These are phyloP conservation scores for Lecanosticta acicola DNA, from an alignment of 2,329 filamentous ascomycete species.

Conservation along the genomic window DNA sequence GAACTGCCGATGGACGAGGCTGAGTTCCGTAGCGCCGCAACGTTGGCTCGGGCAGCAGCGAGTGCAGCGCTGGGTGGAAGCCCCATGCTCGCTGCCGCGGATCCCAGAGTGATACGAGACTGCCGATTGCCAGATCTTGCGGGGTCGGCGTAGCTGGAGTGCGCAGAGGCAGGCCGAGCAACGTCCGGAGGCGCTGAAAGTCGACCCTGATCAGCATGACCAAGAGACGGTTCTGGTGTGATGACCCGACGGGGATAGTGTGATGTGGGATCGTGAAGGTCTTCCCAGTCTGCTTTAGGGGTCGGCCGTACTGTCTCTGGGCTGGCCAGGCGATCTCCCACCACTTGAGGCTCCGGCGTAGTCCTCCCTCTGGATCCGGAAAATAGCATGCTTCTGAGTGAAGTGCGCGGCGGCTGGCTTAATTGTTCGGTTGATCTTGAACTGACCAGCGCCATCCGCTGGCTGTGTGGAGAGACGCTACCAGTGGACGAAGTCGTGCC, in stretches of 20 bases:
- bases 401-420: background rate
- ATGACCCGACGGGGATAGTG: background rate
- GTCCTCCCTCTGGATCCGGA: background rate
- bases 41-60: constrained; percentile 18
- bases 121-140: background rate
- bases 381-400: background rate
- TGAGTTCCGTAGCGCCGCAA: constrained; percentile 16
- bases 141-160: background rate
- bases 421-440: background rate
- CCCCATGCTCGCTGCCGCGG: background rate
- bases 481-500: background rate
- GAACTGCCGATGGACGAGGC: constrained; percentile 4
- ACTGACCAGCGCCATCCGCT: background rate
- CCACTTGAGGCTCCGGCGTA: background rate
- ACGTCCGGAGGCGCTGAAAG: background rate
- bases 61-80: constrained; percentile 8
- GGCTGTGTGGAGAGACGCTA: background rate
- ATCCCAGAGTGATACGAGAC: background rate
- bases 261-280: background rate
- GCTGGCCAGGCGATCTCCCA: background rate
- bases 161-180: background rate
- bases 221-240: background rate
- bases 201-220: background rate
- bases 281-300: background rate
- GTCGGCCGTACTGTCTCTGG: background rate